Conservation (phyloP, 78 protist species). For the Pigoraptor vietnamica region DNA sequence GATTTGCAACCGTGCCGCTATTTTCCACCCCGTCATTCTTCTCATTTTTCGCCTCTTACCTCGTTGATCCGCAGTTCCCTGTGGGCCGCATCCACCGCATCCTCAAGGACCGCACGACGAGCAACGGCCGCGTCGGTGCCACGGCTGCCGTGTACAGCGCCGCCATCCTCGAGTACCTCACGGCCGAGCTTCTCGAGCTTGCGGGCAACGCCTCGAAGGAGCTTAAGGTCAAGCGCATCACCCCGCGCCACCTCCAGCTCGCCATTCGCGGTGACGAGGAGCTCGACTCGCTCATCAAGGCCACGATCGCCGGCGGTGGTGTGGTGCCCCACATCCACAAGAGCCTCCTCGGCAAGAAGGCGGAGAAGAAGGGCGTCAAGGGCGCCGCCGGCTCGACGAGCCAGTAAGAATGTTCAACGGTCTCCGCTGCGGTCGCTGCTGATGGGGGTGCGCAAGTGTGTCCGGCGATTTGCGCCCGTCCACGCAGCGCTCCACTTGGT, state of each 20-base stretch:
- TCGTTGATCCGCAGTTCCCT: slow-evolving; percentile 38
- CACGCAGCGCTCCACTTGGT: too few relatives aligned
- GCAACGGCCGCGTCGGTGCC: slow-evolving; percentile 75
- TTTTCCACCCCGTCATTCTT: too few relatives aligned
- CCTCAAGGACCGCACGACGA: slow-evolving; percentile 65
- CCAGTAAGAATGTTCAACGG: too few relatives aligned
- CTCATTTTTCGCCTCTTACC: too few relatives aligned
- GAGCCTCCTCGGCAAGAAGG: slow-evolving; percentile 34
- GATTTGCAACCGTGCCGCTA: too few relatives aligned
- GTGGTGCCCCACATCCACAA: slow-evolving; percentile 93
- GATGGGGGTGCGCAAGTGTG: too few relatives aligned
- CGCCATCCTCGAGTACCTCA: slow-evolving; percentile 88
- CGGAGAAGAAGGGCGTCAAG: not conserved
- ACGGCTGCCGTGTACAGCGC: slow-evolving; percentile 91
- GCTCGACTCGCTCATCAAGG: slow-evolving; percentile 30
- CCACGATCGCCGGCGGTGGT: slow-evolving; percentile 95
- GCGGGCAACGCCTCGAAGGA: slow-evolving; percentile 87
- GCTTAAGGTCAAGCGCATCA: slow-evolving; percentile 82
- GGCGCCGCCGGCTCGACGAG: too few relatives aligned
- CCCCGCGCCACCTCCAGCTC: slow-evolving; percentile 94
- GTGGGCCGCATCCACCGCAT: slow-evolving; percentile 85
- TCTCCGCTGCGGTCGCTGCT: too few relatives aligned
- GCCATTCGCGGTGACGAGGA: slow-evolving; percentile 92
- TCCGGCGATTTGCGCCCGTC: too few relatives aligned
- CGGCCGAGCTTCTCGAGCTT: slow-evolving; percentile 86